Percentiles rank a stretch among this genome's conserved stretches.
Evolutionary conservation across 306 rosid species (phyloP).

Genomic region (Ammopiptanthus mongolicus): DNA sequence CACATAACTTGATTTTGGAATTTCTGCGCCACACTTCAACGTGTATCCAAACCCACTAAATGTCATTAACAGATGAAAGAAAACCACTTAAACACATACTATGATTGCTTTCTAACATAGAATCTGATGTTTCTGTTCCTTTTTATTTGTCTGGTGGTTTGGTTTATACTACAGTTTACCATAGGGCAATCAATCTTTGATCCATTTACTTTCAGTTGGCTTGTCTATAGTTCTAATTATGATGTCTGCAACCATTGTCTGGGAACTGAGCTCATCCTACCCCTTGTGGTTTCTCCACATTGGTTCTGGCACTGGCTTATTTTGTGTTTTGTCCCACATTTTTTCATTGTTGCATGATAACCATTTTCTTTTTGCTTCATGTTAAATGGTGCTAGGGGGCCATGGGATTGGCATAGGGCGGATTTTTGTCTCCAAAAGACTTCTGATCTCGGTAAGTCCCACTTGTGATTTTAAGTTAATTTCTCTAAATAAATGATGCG

Average conservation of each 20-base stretch:
- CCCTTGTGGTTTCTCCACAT: background rate
- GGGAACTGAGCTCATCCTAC: background rate
- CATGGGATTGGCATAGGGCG: constrained; percentile 60
- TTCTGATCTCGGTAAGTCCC: constrained; percentile 40
- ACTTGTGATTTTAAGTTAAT: background rate
- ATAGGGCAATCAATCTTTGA: background rate
- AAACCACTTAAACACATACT: background rate
- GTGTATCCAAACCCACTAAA: too few relatives aligned
- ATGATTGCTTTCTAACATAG: background rate
- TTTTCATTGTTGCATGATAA: background rate
- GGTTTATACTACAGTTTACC: background rate
- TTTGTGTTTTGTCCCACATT: background rate
- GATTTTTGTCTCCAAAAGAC: constrained; percentile 37
- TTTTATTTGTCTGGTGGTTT: background rate
- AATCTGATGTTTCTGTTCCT: constrained; percentile 4
- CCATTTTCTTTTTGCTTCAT: background rate
- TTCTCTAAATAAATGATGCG: background rate
- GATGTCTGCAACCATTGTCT: background rate
- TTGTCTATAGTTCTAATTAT: background rate
- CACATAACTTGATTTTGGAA: too few relatives aligned
- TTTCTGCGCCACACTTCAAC: too few relatives aligned
- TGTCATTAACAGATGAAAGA: constrained; percentile 4
- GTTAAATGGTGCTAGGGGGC: constrained; percentile 35
- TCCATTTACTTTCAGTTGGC: background rate
- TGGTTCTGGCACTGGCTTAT: constrained; percentile 5